Evolutionary conservation across 768 basidiomycete genomes (phyloP).

Genomic region (Mycena leptocephala): DNA sequence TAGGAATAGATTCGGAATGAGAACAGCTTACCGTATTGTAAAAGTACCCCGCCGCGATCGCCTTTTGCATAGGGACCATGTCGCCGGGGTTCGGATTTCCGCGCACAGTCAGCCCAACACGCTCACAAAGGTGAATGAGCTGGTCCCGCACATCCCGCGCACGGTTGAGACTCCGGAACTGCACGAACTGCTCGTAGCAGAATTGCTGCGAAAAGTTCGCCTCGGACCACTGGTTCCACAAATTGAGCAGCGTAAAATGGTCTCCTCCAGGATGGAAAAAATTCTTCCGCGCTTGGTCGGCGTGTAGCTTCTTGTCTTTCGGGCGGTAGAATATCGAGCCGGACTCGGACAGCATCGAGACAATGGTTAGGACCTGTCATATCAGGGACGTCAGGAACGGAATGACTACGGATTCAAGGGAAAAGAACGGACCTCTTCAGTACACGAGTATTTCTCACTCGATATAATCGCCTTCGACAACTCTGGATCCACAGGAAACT

Average conservation of each 20-base stretch:
- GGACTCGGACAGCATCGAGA: slow-evolving; percentile 93
- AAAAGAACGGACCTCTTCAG: slow-evolving; percentile 81
- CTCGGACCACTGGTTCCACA: slow-evolving; percentile 98
- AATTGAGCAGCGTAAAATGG: slow-evolving; percentile 89
- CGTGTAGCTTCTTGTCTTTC: slow-evolving; percentile 99
- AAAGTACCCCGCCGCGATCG: slow-evolving; percentile 88
- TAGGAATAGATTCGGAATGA: too few species aligned
- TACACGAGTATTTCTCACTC: slow-evolving; percentile 95
- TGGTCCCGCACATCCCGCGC: slow-evolving; percentile 99
- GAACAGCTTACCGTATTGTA: slow-evolving; percentile 97
- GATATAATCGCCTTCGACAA: slow-evolving; percentile 98
- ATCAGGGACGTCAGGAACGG: neutral
- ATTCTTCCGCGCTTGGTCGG: slow-evolving; percentile 98
- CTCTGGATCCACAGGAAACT: slow-evolving; percentile 97
- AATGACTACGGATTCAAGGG: neutral
- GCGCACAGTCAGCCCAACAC: slow-evolving; percentile 75
- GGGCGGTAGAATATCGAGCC: slow-evolving; percentile 97
- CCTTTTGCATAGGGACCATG: slow-evolving; percentile 74
- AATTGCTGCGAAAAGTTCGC: slow-evolving; percentile 97
- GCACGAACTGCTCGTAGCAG: slow-evolving; percentile 99
- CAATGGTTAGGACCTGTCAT: slow-evolving; percentile 84
- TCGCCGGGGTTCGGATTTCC: slow-evolving; percentile 79
- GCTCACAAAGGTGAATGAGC: slow-evolving; percentile 51
- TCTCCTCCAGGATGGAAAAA: slow-evolving; percentile 99
- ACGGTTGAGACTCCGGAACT: slow-evolving; percentile 94